These are phyloP conservation scores for Colletotrichum sp. DNA, from an alignment of 2,329 filamentous ascomycete species.

Conservation along the genomic window DNA sequence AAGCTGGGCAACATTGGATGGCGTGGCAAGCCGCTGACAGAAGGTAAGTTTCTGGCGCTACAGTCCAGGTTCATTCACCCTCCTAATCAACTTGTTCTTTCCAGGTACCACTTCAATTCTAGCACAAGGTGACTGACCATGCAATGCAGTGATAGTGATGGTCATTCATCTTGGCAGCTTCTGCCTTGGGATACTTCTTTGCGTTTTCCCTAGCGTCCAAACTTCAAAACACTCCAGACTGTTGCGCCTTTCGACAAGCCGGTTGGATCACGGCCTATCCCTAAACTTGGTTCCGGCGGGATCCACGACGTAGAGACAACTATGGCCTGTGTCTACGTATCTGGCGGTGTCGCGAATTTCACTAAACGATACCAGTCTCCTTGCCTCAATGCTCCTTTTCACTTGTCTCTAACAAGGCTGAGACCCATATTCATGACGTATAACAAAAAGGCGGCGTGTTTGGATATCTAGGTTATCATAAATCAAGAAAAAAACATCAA, in stretches of 20 bases:
- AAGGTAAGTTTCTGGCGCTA: background rate
- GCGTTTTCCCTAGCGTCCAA: background rate
- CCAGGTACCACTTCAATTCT: accelerated
- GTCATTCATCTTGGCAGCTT: background rate
- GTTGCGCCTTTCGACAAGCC: too few species aligned
- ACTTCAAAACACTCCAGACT: too few species aligned
- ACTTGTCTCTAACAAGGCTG: too few species aligned
- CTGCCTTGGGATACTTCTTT: background rate
- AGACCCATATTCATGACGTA: too few species aligned
- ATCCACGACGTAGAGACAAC: too few species aligned
- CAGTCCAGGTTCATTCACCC: background rate
- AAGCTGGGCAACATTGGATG: background rate
- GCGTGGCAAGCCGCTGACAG: background rate
- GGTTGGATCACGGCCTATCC: too few species aligned
- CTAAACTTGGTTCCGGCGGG: too few species aligned
- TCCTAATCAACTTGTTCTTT: background rate
- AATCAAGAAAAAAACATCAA: background rate
- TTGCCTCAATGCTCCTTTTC: too few species aligned
- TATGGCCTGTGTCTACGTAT: too few species aligned
- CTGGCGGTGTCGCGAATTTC: too few species aligned
- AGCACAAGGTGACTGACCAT: background rate
- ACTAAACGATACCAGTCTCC: too few species aligned
- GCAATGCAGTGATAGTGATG: background rate
- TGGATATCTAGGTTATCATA: background rate
- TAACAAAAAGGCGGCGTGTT: background rate